These are phyloP conservation scores for Vanderwaltozyma yarrowii DNA, from an alignment of 805 yeast species.

Conservation along the genomic window DNA sequence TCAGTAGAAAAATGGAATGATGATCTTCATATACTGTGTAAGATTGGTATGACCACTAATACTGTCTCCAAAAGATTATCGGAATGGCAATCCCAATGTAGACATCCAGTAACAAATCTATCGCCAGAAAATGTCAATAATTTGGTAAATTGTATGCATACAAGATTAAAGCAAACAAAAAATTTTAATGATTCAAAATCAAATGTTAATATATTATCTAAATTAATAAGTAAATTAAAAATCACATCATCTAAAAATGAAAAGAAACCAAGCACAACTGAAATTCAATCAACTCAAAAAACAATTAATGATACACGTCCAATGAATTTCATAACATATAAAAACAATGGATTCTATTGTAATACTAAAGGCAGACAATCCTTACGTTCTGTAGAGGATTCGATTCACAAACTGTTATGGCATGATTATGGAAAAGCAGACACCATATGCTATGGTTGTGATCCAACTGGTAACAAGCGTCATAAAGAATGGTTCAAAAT, in stretches of 20 bases:
- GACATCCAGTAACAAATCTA: conserved; percentile 18
- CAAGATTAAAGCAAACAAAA: not conserved
- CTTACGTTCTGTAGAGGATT: conserved; percentile 14
- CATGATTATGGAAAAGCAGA: conserved; percentile 22
- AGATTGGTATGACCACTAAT: conserved; percentile 26
- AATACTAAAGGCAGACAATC: conserved; percentile 10
- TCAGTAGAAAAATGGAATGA: conserved; percentile 11
- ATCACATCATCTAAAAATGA: too few relatives aligned
- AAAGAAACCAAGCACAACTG: too few relatives aligned
- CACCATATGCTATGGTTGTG: conserved; percentile 24
- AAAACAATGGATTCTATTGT: conserved; percentile 18
- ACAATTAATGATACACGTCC: too few relatives aligned
- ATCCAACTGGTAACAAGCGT: conserved; percentile 10
- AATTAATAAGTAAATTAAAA: too few relatives aligned
- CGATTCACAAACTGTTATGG: conserved; percentile 22
- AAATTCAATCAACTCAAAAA: too few relatives aligned
- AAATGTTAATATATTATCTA: too few relatives aligned
- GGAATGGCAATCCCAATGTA: conserved; percentile 23
- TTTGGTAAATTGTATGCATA: not conserved
- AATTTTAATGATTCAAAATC: not conserved
- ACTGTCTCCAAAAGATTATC: conserved; percentile 16
- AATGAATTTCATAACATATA: conserved; percentile 8
- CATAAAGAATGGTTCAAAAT: conserved; percentile 24
- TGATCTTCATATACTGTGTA: conserved; percentile 16
- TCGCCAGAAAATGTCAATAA: conserved; percentile 16